phyloP scores from a whole-genome alignment of 1,284 basidiomycete genomes.

The Apiotrichum domesticum region DNA sequence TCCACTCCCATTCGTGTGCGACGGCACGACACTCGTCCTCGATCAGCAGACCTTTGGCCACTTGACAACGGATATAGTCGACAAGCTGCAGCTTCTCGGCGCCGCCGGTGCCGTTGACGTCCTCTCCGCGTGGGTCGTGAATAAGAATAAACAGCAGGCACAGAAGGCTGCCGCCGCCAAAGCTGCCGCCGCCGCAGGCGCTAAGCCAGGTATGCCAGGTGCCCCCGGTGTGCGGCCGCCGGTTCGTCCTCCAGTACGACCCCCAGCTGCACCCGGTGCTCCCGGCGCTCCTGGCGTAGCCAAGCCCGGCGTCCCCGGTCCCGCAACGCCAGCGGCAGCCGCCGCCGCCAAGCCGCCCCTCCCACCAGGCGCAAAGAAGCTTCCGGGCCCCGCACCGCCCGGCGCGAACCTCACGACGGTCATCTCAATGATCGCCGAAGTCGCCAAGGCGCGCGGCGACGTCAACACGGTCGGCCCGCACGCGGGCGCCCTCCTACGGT shows the following conservation, averaged over 20 bases:
- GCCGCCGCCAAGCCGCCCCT: constrained; percentile 3
- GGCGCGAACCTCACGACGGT: constrained; percentile 41
- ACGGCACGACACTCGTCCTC: constrained; percentile 36
- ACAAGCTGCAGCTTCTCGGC: constrained; percentile 37
- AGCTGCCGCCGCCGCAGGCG: constrained; percentile 6
- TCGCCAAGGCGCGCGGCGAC: constrained; percentile 40
- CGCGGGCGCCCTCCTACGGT: constrained; percentile 35
- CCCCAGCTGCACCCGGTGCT: neutral
- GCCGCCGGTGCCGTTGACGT: constrained; percentile 40
- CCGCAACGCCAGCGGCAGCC: neutral
- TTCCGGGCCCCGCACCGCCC: constrained; percentile 37
- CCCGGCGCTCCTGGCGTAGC: neutral
- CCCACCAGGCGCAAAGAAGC: constrained; percentile 9
- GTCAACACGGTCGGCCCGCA: constrained; percentile 43
- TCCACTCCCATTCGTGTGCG: constrained; percentile 40
- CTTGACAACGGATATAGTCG: constrained; percentile 37
- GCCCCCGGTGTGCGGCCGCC: constrained; percentile 1
- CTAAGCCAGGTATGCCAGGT: constrained; percentile 1
- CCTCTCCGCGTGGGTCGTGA: constrained; percentile 40
- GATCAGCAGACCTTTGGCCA: constrained; percentile 41
- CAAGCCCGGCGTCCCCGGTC: neutral
- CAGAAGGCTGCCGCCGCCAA: constrained; percentile 24
- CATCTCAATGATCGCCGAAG: constrained; percentile 42
- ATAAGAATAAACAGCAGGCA: constrained; percentile 39
- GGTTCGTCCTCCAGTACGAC: neutral